Evolutionary conservation across 2,329 filamentous ascomycete genomes (phyloP), one percentile per base, ranked within the genome.

Genomic region (Plenodomus tracheiphilus): DNA sequence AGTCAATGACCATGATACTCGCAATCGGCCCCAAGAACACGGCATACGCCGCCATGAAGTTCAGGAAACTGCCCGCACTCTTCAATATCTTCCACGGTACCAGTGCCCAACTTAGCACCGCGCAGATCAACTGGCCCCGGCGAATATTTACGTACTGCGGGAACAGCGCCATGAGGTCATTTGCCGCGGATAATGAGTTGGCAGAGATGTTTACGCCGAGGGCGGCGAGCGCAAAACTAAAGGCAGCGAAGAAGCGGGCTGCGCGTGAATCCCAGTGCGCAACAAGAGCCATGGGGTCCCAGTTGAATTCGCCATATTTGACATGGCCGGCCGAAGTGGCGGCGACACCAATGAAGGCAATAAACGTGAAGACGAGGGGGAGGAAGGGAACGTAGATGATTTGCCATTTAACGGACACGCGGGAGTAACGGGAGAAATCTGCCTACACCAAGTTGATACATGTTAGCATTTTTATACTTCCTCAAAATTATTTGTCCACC

Each of bases 21-120:
- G 82, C 81, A 49, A 87, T 84, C 0, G 85, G 84, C 0, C 82
- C 84, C 0, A 88, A 73, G 69, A 88, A 88, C 34, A 87, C 77
- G 1, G 81, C 79, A 64, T 86, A 85, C 0, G 84, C 85, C 37
- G 79, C 77, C 79, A 89, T 86, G 70, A 88, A 89, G 37, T 80
- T 78, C 3, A 78, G 58, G 39, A 78, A 76, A 13, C 59, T 70
- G 10, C 68, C 64, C 2, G 75, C 76, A 30, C 67, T 71, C 25
- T 63, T 69, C 4, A 78, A 64, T 42, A 78, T 78, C 62, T 77
- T 75, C 76, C 76, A 78, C 0, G 76, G 76, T 0, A 76, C 75
- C 1, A 75, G 68, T 17, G 69, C 74, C 75, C 73, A 80, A 11
- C 67, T 68, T 40, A 77, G 53, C 1, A 77, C 53, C 1, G 75